These are phyloP conservation scores for Baudoinia panamericana DNA, from an alignment of 495 filamentous ascomycete species.

Conservation along the genomic window DNA sequence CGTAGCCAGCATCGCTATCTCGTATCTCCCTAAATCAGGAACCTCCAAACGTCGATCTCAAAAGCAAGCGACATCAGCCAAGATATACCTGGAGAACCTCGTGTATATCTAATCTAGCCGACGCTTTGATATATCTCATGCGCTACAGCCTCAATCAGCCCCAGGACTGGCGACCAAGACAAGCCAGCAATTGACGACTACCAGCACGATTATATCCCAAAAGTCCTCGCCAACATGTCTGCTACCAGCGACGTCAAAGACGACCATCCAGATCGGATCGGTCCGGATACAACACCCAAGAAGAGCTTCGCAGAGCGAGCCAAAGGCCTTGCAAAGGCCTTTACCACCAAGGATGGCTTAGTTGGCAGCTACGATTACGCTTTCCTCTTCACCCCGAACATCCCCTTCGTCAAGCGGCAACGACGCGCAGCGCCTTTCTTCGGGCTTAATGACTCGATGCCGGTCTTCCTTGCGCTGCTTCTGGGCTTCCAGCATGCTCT, in stretches of 20 bases:
- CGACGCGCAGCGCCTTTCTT: constrained; percentile 65
- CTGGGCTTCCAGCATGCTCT: constrained; percentile 60
- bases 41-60: too few relatives aligned
- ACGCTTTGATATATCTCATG: too few relatives aligned
- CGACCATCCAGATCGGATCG: constrained; percentile 24
- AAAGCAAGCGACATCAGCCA: too few relatives aligned
- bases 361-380: constrained; percentile 80
- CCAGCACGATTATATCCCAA: background rate
- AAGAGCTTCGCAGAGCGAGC: constrained; percentile 18
- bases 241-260: constrained; percentile 20
- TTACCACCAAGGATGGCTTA: constrained; percentile 47
- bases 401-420: constrained; percentile 67
- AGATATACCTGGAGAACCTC: too few relatives aligned
- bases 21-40: too few relatives aligned
- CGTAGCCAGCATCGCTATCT: too few relatives aligned
- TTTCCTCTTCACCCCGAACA: constrained; percentile 60
- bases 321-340: constrained; percentile 19
- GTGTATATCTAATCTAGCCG: too few relatives aligned
- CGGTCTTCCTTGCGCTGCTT: constrained; percentile 60
- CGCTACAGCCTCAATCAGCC: background rate
- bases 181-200: background rate
- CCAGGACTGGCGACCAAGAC: background rate
- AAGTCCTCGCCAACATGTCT: too few relatives aligned
- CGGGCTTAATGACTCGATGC: constrained; percentile 72
- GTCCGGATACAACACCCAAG: constrained; percentile 20